These are phyloP conservation scores for Colletotrichum liaoningense DNA, from an alignment of 2,329 filamentous ascomycete species.

Conservation along the genomic window DNA sequence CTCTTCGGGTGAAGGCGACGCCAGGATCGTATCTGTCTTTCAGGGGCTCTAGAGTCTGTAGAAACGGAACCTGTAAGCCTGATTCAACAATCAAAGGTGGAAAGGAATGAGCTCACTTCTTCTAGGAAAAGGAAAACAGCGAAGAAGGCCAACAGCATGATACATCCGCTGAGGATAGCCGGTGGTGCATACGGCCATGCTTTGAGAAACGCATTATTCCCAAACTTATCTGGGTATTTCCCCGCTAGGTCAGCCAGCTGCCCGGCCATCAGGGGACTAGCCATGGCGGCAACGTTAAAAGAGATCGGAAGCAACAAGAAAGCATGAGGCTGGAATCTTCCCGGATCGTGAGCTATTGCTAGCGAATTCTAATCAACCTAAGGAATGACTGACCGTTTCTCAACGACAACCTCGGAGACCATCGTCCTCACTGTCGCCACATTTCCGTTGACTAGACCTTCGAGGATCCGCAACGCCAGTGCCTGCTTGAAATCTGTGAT, in stretches of 20 bases:
- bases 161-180: neutral
- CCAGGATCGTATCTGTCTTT: neutral
- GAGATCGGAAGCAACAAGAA: neutral
- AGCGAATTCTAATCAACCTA: neutral
- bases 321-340: neutral
- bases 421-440: neutral
- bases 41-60: neutral
- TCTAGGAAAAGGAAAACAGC: neutral
- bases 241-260: neutral
- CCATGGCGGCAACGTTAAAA: neutral
- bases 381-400: neutral
- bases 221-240: neutral
- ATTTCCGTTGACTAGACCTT: neutral
- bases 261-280: neutral
- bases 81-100: neutral
- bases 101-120: neutral
- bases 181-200: neutral
- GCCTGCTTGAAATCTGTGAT: neutral
- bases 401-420: neutral
- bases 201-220: neutral
- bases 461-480: neutral
- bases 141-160: neutral
- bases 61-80: neutral
- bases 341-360: neutral
- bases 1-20: neutral